Percentiles rank a stretch among this genome's conserved stretches.
Conservation (phyloP, 2,329 filamentous ascomycete species). For the Talaromyces sp. region DNA sequence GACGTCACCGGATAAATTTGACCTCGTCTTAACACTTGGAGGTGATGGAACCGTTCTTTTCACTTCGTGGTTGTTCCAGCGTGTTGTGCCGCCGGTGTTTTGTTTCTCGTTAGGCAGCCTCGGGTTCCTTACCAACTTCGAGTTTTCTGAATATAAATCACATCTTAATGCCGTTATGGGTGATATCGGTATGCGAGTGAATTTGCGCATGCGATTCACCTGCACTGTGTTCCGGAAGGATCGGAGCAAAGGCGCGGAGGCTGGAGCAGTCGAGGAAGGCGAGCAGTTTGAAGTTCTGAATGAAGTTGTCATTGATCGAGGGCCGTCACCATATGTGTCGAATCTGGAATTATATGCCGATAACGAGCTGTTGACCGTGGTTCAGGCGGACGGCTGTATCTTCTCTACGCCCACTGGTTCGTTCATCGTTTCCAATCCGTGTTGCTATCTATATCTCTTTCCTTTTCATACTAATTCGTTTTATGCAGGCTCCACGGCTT, state of each 20-base stretch:
- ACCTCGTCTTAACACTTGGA: slow-evolving; percentile 88
- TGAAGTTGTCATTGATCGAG: slow-evolving; percentile 96
- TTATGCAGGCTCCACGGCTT: slow-evolving; percentile 74
- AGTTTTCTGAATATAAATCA: slow-evolving; percentile 85
- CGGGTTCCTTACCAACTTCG: slow-evolving; percentile 95
- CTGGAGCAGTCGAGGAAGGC: slow-evolving; percentile 74
- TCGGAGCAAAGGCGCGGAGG: slow-evolving; percentile 46
- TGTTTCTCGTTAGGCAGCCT: slow-evolving; percentile 91
- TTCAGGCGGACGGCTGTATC: slow-evolving; percentile 96
- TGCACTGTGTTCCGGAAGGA: slow-evolving; percentile 88
- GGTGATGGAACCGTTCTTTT: slow-evolving; percentile 98
- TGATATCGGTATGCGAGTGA: slow-evolving; percentile 93
- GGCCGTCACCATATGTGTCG: slow-evolving; percentile 94
- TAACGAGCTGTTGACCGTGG: slow-evolving; percentile 89
- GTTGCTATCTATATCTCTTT: not conserved
- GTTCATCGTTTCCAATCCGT: slow-evolving; percentile 8
- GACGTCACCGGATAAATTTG: slow-evolving; percentile 90
- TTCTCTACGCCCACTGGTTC: slow-evolving; percentile 90
- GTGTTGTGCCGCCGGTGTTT: slow-evolving; percentile 88
- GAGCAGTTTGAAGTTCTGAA: slow-evolving; percentile 98
- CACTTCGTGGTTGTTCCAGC: slow-evolving; percentile 94
- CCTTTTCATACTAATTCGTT: not conserved
- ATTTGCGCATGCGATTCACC: slow-evolving; percentile 97
- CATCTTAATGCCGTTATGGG: slow-evolving; percentile 91
- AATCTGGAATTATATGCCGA: slow-evolving; percentile 96